These are phyloP conservation scores for Volutella citrinella DNA, from an alignment of 2,329 filamentous ascomycete genomes.

Conservation along the genomic window DNA sequence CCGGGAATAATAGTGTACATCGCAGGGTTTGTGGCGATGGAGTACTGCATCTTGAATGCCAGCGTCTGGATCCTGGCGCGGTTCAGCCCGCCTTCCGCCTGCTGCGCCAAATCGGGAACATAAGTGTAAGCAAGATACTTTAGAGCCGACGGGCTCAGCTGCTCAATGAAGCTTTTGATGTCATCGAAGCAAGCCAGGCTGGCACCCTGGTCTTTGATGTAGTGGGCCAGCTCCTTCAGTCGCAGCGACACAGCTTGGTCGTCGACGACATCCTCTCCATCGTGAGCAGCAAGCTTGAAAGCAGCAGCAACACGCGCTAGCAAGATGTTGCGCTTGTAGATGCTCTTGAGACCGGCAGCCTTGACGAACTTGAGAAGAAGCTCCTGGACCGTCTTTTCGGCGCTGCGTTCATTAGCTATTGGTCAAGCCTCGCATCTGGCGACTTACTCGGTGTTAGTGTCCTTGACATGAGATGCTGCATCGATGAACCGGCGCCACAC, in stretches of 20 bases:
- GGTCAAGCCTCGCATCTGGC: background rate
- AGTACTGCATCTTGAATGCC: conserved; percentile 42
- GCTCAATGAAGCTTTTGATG: conserved; percentile 41
- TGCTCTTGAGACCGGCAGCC: conserved; percentile 29
- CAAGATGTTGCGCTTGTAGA: conserved; percentile 38
- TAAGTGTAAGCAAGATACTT: conserved; percentile 37
- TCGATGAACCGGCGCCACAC: conserved; percentile 39
- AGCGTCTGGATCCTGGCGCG: conserved; percentile 32
- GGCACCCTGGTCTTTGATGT: conserved; percentile 33
- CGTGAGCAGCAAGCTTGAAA: conserved; percentile 31
- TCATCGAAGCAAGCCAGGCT: conserved; percentile 46
- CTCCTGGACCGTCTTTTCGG: conserved; percentile 23
- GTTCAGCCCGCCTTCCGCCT: conserved; percentile 19
- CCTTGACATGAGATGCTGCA: conserved; percentile 34
- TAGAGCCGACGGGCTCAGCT: conserved; percentile 39
- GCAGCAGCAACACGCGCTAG: conserved; percentile 37
- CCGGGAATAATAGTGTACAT: conserved; percentile 19
- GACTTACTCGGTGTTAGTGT: conserved; percentile 32
- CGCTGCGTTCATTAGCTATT: conserved; percentile 22
- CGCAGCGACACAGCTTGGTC: conserved; percentile 28
- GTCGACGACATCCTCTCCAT: conserved; percentile 27
- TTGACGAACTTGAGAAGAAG: conserved; percentile 30
- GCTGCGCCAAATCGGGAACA: conserved; percentile 29
- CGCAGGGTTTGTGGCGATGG: conserved; percentile 37
- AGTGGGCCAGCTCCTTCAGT: conserved; percentile 32